phyloP scores from a whole-genome alignment of 768 basidiomycete genomes.

The Trametes meyenii region DNA sequence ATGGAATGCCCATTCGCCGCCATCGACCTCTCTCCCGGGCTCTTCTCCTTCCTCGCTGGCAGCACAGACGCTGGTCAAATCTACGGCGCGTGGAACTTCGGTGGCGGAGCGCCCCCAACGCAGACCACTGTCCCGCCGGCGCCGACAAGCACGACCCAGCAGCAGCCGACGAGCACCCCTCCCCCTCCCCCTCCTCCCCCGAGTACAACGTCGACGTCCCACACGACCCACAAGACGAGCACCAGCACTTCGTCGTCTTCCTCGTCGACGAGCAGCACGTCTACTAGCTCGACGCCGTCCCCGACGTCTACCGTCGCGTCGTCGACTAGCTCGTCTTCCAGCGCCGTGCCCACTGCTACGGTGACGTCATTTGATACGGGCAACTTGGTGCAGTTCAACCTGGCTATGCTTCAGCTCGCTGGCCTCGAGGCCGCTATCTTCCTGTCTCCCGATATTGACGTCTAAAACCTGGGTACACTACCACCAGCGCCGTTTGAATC shows the following conservation, averaged over 20 bases:
- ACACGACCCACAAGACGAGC: slow-evolving; percentile 15
- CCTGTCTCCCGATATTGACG: background rate
- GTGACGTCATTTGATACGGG: slow-evolving; percentile 20
- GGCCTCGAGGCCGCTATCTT: slow-evolving; percentile 19
- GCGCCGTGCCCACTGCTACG: slow-evolving; percentile 19
- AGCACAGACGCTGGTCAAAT: slow-evolving; percentile 51
- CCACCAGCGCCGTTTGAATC: too few relatives aligned
- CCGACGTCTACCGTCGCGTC: slow-evolving; percentile 3
- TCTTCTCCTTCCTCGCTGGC: slow-evolving; percentile 56
- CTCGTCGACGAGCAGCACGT: slow-evolving; percentile 7
- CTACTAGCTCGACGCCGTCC: slow-evolving; percentile 12
- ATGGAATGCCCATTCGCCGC: slow-evolving; percentile 60
- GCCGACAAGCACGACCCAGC: slow-evolving; percentile 12
- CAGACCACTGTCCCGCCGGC: slow-evolving; percentile 15
- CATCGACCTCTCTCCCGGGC: slow-evolving; percentile 61
- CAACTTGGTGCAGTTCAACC: slow-evolving; percentile 26
- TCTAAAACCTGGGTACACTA: background rate
- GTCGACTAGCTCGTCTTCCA: slow-evolving; percentile 13
- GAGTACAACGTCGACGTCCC: slow-evolving; percentile 9
- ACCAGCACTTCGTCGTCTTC: slow-evolving; percentile 8
- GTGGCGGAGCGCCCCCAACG: slow-evolving; percentile 32
- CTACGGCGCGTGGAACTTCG: slow-evolving; percentile 62
- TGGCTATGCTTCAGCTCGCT: slow-evolving; percentile 26
- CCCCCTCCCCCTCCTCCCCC: slow-evolving; percentile 13
- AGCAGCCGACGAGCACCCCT: slow-evolving; percentile 10